Base-by-base conservation (phyloP, 169 alveolate species). In the Neospora caninum region DNA sequence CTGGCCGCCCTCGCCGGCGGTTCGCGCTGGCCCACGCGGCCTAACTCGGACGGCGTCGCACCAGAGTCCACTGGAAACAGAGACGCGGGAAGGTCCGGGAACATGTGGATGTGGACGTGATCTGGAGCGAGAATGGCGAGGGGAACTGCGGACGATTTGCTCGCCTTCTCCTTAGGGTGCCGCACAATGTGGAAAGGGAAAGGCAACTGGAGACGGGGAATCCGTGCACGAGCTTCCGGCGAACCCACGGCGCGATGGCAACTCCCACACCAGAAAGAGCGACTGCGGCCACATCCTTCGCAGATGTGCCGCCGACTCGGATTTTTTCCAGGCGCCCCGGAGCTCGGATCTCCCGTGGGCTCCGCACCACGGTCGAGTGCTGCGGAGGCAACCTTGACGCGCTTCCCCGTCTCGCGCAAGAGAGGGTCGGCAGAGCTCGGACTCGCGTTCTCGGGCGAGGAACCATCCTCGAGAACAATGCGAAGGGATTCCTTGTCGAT, bases 61-160 rank as follows among this genome's bases (percentile, higher is more conserved):
- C 45, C 91, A 6, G 36, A 16, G 41, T 34, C 43, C 45, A 0
- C 45, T 7, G 54, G 22, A 18, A 42, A 82, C 29, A 34, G 39
- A 58, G 53, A 10, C 39, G 88, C 27, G 34, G 88, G 39, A 16
- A 39, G 38, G 7, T 42, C 64, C 54, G 64, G 38, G 25, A 31
- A 39, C 73, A 6, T 64, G 73, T 84, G 54, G 45, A 84, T 53
- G 42, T 31, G 31, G 45, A 49, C 91, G 0, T 84, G 53, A 6
- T n/a, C 34, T 20, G 91, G 91, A 0, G 91, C 91, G 16, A 49
- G 45, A 27, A 84, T 25, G n/a, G 36, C 25, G 70, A 84, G 45
- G 31, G 91, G 91, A 31, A 84, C 43, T 4, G 91, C 91, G 10
- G 91, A 84, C 25, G 91, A 84, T 27, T 84, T 84, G 18, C 70